Base-by-base conservation (phyloP, 2,329 filamentous ascomycete genomes). In the Periglandula ipomoeae region DNA sequence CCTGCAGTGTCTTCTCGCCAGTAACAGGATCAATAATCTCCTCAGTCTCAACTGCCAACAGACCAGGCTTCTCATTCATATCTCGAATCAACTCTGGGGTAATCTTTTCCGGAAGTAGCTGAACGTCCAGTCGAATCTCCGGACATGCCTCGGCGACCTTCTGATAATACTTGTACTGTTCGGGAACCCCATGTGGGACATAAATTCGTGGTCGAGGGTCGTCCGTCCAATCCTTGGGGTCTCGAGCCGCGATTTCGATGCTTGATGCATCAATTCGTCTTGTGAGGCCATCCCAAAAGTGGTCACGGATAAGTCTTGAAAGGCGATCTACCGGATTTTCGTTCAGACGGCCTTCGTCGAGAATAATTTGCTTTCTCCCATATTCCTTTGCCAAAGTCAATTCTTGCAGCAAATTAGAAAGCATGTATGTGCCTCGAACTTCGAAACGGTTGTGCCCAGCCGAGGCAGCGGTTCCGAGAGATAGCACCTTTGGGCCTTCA, bases 391-490 rank as follows among this genome's bases (percentile, higher is more conserved):
- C 93, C 56, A 97, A 77, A 1, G 87, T 93, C 56, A 98, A 78
- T 69, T 98, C 93, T 68, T 98, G 93, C 37, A 97, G 76, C 41
- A 97, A 80, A 65, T 97, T 98, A 53, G 91, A 95, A 51, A 98
- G 79, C 85, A 95, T 94, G 68, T 98, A 98, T 27, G 89, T 97
- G 59, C 93, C 93, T 55, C 91, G 86, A 53, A 98, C 81, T 63
- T 97, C 90, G 66, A 91, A 89, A 54, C 83, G 82, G 61, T 90
- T 91, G 71, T 87, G 81, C 38, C 90, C 91, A 57, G 86, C 88
- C 32, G 90, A 96, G 20, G 80, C 84, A 24, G 87, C 85, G 3
- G 91, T 96, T 55, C 89, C 86, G 34, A 97, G 73, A 34, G 86
- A 84, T 48, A 96, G 77, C 41, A 89, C 84, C 77, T 97, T 98